These are phyloP conservation scores for Exophiala mesophila DNA, from an alignment of 2,329 filamentous ascomycete species.

Conservation along the genomic window DNA sequence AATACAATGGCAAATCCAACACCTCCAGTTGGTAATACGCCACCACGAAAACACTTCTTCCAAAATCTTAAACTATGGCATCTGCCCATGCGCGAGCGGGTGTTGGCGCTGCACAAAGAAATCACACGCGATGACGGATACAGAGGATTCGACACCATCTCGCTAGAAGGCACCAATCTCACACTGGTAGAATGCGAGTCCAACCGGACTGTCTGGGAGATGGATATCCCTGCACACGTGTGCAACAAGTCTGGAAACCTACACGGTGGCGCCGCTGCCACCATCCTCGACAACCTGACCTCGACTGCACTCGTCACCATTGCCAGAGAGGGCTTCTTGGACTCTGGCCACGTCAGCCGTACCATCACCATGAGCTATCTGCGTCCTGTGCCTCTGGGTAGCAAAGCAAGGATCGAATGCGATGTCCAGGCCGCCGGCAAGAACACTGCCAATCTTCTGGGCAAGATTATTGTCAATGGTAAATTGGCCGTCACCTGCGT, in stretches of 20 bases:
- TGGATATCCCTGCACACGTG: slow-evolving; percentile 12
- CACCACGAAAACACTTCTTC: slow-evolving; percentile 9
- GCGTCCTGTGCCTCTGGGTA: slow-evolving; percentile 15
- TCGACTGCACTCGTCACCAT: slow-evolving; percentile 54
- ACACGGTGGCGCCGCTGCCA: slow-evolving; percentile 49
- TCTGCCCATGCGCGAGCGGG: slow-evolving; percentile 14
- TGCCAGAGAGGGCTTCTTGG: slow-evolving; percentile 57
- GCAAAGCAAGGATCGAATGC: slow-evolving; percentile 14
- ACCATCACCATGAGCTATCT: slow-evolving; percentile 24
- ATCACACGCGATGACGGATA: slow-evolving; percentile 15
- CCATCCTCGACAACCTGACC: slow-evolving; percentile 64
- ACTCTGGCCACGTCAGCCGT: slow-evolving; percentile 36
- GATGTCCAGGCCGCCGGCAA: slow-evolving; percentile 17
- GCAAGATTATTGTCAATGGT: slow-evolving; percentile 20
- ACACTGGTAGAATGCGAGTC: slow-evolving; percentile 14
- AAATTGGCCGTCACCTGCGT: slow-evolving; percentile 28
- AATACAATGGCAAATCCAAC: not conserved
- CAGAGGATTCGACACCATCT: slow-evolving; percentile 19
- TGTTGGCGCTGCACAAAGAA: slow-evolving; percentile 9
- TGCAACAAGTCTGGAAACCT: slow-evolving; percentile 23
- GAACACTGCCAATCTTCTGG: slow-evolving; percentile 19
- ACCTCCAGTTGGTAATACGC: not conserved
- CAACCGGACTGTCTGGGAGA: slow-evolving; percentile 17
- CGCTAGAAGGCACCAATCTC: slow-evolving; percentile 4
- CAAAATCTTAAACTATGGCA: slow-evolving; percentile 4